A percentile compares a stretch with the other conserved stretches of the same genome.
These are phyloP conservation scores for Suhomyces kunorum DNA, from an alignment of 1,139 yeast genomes.

Conservation along the genomic window DNA sequence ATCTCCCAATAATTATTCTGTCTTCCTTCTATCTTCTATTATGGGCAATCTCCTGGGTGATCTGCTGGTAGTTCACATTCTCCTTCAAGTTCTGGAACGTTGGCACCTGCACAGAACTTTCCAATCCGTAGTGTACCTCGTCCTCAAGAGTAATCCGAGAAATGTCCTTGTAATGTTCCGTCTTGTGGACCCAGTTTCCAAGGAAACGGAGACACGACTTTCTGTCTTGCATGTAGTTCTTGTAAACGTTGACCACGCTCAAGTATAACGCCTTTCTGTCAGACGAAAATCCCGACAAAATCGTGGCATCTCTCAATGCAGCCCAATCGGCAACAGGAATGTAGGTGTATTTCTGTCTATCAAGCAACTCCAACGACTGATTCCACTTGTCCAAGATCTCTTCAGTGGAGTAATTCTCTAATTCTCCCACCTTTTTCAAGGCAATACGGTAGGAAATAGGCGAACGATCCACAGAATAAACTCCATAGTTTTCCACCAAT, in stretches of 20 bases:
- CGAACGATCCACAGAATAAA: slow-evolving; percentile 60
- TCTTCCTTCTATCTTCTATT: slow-evolving; percentile 1
- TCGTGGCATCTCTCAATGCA: slow-evolving; percentile 77
- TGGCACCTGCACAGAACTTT: slow-evolving; percentile 27
- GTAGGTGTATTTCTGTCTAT: slow-evolving; percentile 53
- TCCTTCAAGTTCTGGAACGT: slow-evolving; percentile 30
- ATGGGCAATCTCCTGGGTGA: slow-evolving; percentile 22
- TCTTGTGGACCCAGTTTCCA: slow-evolving; percentile 35
- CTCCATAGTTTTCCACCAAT: slow-evolving; percentile 60
- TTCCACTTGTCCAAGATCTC: slow-evolving; percentile 66
- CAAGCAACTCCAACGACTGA: slow-evolving; percentile 55
- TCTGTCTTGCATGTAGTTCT: slow-evolving; percentile 45
- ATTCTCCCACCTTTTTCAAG: slow-evolving; percentile 71
- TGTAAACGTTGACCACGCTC: slow-evolving; percentile 55
- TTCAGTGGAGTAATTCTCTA: slow-evolving; percentile 51
- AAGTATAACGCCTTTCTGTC: slow-evolving; percentile 59
- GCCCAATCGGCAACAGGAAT: slow-evolving; percentile 89
- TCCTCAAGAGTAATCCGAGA: slow-evolving; percentile 24
- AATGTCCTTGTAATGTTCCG: slow-evolving; percentile 24
- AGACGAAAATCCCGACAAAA: slow-evolving; percentile 44
- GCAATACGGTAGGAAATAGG: slow-evolving; percentile 76
- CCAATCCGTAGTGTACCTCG: slow-evolving; percentile 20
- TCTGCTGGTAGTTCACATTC: slow-evolving; percentile 32
- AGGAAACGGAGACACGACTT: slow-evolving; percentile 34
- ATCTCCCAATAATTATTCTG: too few relatives aligned